Conservation (phyloP, 257 asterid species). For the Solanum chilense region DNA sequence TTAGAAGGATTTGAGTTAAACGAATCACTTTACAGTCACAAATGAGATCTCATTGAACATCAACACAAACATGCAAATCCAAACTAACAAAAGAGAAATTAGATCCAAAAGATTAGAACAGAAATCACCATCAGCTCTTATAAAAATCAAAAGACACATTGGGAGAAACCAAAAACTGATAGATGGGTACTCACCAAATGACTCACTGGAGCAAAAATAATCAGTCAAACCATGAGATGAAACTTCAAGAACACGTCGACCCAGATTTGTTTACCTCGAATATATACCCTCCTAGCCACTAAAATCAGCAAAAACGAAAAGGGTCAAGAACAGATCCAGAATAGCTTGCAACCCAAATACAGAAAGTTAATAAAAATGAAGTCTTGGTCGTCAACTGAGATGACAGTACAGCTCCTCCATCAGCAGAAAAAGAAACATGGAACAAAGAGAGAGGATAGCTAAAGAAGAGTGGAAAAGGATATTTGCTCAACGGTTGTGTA, state of each 20-base stretch:
- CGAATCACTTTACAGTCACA: not conserved
- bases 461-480: not conserved
- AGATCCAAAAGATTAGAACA: not conserved
- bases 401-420: not conserved
- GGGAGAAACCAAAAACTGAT: not conserved
- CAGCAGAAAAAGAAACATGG: not conserved
- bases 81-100: not conserved
- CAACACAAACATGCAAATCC: not conserved
- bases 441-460: not conserved
- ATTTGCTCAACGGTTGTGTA: not conserved
- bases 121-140: not conserved
- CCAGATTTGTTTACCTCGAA: not conserved
- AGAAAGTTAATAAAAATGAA: not conserved
- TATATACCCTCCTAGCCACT: not conserved
- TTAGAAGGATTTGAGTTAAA: not conserved
- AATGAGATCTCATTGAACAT: not conserved
- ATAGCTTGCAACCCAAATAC: not conserved
- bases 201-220: not conserved
- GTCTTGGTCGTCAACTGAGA: not conserved
- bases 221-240: not conserved
- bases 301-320: not conserved
- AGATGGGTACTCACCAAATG: not conserved
- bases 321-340: not conserved
- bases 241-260: not conserved
- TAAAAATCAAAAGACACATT: not conserved